These are phyloP conservation scores for Rhodamnia rubescens DNA, from an alignment of 345 rosid genomes.

Conservation along the genomic window DNA sequence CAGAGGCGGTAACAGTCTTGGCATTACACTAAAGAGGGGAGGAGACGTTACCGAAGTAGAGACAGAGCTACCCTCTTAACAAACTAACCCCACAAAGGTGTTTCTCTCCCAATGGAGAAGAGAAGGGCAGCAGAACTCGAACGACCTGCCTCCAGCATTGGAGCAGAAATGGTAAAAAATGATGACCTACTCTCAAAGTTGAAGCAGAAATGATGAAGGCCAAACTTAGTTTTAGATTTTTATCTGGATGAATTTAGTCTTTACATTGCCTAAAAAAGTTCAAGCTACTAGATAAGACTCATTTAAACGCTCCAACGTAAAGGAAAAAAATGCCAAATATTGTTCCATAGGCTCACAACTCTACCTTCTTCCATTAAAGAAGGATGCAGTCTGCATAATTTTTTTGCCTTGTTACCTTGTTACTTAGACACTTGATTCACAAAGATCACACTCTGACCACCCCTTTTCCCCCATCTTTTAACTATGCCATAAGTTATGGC, in stretches of 20 bases:
- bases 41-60: neutral
- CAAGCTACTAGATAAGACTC: neutral
- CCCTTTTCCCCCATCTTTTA: neutral
- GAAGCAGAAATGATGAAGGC: neutral
- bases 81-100: neutral
- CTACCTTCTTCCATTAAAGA: neutral
- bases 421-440: neutral
- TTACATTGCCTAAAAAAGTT: neutral
- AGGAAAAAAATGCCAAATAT: neutral
- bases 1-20: neutral
- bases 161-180: neutral
- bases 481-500: neutral
- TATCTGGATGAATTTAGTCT: neutral
- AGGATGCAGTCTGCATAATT: neutral
- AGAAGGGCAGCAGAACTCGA: neutral
- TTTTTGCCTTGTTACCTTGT: neutral
- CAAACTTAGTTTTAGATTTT: neutral
- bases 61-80: neutral
- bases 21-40: neutral
- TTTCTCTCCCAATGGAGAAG: neutral
- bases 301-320: neutral
- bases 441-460: neutral
- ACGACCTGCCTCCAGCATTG: neutral
- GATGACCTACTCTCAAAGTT: neutral
- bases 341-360: neutral